Percentiles rank a stretch among this genome's conserved stretches.
phyloP scores from a whole-genome alignment of 2,329 filamentous ascomycete genomes.

The Stachybotrys elegans region DNA sequence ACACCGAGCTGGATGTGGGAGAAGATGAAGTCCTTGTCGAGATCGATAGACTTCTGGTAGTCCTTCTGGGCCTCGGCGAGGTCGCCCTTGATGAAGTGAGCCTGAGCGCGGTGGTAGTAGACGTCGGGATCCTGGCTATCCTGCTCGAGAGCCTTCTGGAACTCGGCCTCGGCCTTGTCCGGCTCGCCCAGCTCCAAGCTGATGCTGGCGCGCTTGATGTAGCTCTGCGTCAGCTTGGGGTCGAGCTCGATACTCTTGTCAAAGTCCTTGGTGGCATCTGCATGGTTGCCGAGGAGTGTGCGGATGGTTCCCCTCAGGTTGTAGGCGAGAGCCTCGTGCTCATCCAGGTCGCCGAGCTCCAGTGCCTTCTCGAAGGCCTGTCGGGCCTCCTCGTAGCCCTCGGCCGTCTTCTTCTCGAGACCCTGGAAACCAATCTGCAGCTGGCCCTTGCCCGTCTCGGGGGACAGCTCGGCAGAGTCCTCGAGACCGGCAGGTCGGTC shows the following conservation, averaged over 20 bases:
- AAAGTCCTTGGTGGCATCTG: slow-evolving; percentile 76
- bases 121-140: slow-evolving; percentile 91
- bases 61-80: slow-evolving; percentile 93
- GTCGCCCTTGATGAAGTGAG: slow-evolving; percentile 95
- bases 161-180: slow-evolving; percentile 82
- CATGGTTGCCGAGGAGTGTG: slow-evolving; percentile 85
- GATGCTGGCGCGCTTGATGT: slow-evolving; percentile 98
- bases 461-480: slow-evolving; percentile 69
- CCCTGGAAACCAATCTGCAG: slow-evolving; percentile 77
- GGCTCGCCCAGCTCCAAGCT: slow-evolving; percentile 87
- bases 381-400: slow-evolving; percentile 87
- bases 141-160: slow-evolving; percentile 77
- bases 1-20: slow-evolving; percentile 99
- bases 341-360: slow-evolving; percentile 72
- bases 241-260: slow-evolving; percentile 91
- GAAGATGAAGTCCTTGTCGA: slow-evolving; percentile 96
- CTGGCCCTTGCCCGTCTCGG: slow-evolving; percentile 78
- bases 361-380: slow-evolving; percentile 83
- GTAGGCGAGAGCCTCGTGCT: slow-evolving; percentile 85
- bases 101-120: slow-evolving; percentile 97
- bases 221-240: slow-evolving; percentile 85
- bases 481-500: slow-evolving; percentile 76
- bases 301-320: slow-evolving; percentile 96
- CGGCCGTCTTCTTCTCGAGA: slow-evolving; percentile 79
- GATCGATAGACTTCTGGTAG: slow-evolving; percentile 98